Percentiles rank a stretch among this genome's conserved stretches.
phyloP scores from a whole-genome alignment of 2,329 filamentous ascomycete species.

The Basipetospora chlamydospora region DNA sequence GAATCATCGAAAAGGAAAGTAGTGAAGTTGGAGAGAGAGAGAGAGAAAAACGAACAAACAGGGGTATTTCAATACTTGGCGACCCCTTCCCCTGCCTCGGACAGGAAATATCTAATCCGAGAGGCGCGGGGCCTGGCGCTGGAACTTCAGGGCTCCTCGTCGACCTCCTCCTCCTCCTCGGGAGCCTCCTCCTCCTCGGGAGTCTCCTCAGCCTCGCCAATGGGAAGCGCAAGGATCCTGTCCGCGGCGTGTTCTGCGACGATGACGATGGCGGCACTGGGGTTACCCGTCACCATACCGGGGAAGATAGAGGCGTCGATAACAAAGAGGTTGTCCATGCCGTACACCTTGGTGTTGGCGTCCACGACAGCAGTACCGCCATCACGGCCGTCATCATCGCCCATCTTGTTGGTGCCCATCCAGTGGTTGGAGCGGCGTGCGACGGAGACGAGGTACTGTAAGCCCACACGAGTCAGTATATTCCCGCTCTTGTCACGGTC shows the following conservation, averaged over 20 bases:
- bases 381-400: conserved; percentile 36
- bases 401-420: conserved; percentile 47
- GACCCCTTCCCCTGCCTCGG: neutral
- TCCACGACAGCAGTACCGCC: conserved; percentile 47
- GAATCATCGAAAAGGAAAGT: conserved; percentile 1
- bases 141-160: neutral
- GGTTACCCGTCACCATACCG: conserved; percentile 54
- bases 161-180: neutral
- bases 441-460: conserved; percentile 17
- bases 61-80: neutral
- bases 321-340: conserved; percentile 53
- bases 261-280: conserved; percentile 48
- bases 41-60: neutral
- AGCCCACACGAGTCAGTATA: conserved; percentile 15
- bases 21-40: neutral
- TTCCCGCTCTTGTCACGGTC: too few species aligned
- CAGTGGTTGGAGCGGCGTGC: conserved; percentile 34
- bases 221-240: conserved; percentile 8
- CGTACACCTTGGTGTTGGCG: conserved; percentile 47
- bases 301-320: conserved; percentile 57
- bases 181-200: conserved; percentile 1
- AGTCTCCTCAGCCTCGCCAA: neutral
- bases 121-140: too few species aligned
- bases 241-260: conserved; percentile 46
- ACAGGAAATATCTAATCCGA: too few species aligned